Evolutionary conservation across 345 rosid genomes (phyloP), one percentile per base, ranked within the genome.

Genomic region (Gossypium raimondii): DNA sequence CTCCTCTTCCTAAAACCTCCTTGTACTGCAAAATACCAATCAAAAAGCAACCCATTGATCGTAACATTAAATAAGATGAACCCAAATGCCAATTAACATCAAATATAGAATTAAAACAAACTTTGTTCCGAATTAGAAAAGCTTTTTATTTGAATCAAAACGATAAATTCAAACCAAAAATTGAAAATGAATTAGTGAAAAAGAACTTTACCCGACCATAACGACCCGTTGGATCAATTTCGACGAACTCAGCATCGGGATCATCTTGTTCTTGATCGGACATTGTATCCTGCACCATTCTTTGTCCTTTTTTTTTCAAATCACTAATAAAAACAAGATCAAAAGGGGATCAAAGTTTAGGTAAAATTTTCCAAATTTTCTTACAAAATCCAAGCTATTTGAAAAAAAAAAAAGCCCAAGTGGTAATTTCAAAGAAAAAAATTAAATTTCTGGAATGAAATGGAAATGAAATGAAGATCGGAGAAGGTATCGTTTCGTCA

Each of bases 1-100:
- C 97, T 48, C 99, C 99, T 85, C 85, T 93, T 68, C 98, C 99
- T 82, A 95, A 84, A 74, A 95, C 82, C 81, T 91, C 97, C 78
- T 88, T 93, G 74, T 86, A 89, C 99, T 95, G 94, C 85, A 79
- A 80, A 55, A 58, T 76, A 77, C 25, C 56, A 72, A 72, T 9
- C 58, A 52, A 60, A 58, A 18, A 24, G 60, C 60, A 56, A 18
- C 60, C 27, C 60, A 56, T 2, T 56, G 20, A 56, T 56, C 27
- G 60, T 6, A 18, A 20, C 60, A 20, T 18, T 20, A 20, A 56
- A 18, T 20, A 56, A 18, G 60, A 56, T 56, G 20, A 56, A 56
- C 60, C 13, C 27, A 20, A 56, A 56, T 56, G 60, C 60, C 59
- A 20, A 56, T 18, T 24, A 56, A 43, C 16, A 22, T 7, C 12